Conservation (phyloP, 495 filamentous ascomycete genomes). For the Aspergillus homomorphus region DNA sequence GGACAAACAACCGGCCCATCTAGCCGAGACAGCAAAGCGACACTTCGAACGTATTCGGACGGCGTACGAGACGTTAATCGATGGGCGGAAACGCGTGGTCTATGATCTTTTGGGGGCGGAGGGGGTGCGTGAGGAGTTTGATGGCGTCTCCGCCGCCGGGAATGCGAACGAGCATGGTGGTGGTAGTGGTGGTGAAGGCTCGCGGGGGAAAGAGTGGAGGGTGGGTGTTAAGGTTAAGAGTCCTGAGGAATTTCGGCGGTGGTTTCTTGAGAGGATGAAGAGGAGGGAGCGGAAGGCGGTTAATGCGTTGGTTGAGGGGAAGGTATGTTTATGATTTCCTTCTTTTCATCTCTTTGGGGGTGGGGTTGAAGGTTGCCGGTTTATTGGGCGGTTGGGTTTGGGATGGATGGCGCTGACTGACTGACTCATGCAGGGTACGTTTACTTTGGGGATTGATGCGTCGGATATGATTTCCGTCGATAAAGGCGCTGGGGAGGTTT, state of each 20-base stretch:
- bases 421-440: conserved; percentile 10
- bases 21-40: conserved; percentile 42
- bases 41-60: conserved; percentile 49
- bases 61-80: conserved; percentile 54
- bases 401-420: conserved; percentile 1
- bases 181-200: conserved; percentile 33
- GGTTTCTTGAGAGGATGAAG: conserved; percentile 49
- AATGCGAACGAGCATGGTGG: not conserved
- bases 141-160: too few species aligned
- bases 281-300: conserved; percentile 40
- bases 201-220: conserved; percentile 29
- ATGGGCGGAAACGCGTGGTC: conserved; percentile 52
- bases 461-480: conserved; percentile 32
- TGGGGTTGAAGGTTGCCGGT: too few species aligned
- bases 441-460: conserved; percentile 44
- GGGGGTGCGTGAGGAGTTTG: conserved; percentile 46
- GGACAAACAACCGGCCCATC: conserved; percentile 52
- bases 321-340: conserved; percentile 30
- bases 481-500: conserved; percentile 29
- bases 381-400: too few species aligned
- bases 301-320: conserved; percentile 41
- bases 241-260: conserved; percentile 47
- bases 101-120: conserved; percentile 52
- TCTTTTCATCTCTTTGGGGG: conserved; percentile 2
- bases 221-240: conserved; percentile 45